Base-by-base conservation (phyloP, 805 yeast species). In the Clavispora vitiphila region DNA sequence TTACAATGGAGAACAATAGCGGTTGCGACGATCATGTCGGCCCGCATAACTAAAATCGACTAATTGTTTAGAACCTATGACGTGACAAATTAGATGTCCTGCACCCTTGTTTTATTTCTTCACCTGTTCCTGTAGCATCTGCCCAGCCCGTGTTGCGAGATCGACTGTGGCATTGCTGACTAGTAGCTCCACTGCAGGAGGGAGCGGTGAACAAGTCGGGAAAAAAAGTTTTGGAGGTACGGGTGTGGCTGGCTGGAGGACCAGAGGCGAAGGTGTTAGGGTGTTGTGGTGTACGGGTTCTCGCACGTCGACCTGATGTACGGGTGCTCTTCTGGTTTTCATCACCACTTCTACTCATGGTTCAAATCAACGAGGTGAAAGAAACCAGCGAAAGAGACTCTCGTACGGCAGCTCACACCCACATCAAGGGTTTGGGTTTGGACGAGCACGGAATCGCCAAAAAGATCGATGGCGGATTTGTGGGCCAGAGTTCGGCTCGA, bases 361-460 rank as follows among this genome's bases (percentile, higher is more conserved):
- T 83, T 34, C 83, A 81, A 60, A 83, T 86, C 55, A 78, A 71
- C 62, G 95, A 87, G 62, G 84, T 86, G 37, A 84, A 80, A 51
- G 83, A 84, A 41, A 48, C 69, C 15, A 62, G 53, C 39, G 53
- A 61, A 21, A 72, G 81, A 42, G 84, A 80, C 44, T 71, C 76
- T 43, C 75, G 96, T 51, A 86, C 96, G 1, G 96, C 98, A 1
- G 93, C 99, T 4, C 99, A 91, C 61, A 90, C 99, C 2, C 99
- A 91, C 61, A 91, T 91, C 72, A 84, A 83, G 56, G 98, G 98
- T 2, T 76, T 91, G 15, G 99, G 99, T 2, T 72, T 91, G 38
- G 96, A 91, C 60, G 98, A 90, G 52, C 81, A 77, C 47, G 96
- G 97, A 29, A 64, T 74, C 29, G 96, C 98, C 24, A 84, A 85